These are phyloP conservation scores for Erodium moschatum DNA, from an alignment of 441 rosid species.

Conservation along the genomic window DNA sequence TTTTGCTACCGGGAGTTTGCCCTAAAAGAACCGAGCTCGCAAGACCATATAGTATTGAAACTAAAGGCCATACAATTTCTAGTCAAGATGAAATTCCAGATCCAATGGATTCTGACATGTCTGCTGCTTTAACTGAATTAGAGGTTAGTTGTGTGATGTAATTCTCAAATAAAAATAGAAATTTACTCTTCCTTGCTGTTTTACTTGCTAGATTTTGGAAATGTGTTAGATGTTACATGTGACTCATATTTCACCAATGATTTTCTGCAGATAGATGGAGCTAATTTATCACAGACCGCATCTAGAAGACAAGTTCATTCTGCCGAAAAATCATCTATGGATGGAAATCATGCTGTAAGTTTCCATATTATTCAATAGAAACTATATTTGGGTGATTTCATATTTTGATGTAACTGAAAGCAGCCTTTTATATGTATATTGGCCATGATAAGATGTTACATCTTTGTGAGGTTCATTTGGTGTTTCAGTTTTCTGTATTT, in stretches of 20 bases:
- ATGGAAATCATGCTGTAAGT: conserved; percentile 18
- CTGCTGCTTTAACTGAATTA: conserved; percentile 38
- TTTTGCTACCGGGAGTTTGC: conserved; percentile 56
- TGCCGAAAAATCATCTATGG: conserved; percentile 24
- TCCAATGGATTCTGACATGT: conserved; percentile 33
- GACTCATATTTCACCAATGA: conserved; percentile 4
- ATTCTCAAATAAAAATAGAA: background rate
- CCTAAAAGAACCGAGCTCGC: conserved; percentile 27
- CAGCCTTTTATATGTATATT: background rate
- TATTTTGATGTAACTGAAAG: background rate
- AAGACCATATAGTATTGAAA: conserved; percentile 28
- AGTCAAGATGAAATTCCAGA: conserved; percentile 45
- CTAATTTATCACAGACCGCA: conserved; percentile 26
- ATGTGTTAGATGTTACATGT: background rate
- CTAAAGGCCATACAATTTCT: conserved; percentile 14
- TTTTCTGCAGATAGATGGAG: conserved; percentile 34
- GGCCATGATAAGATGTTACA: background rate
- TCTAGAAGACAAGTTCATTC: conserved; percentile 30
- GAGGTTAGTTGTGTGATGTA: conserved; percentile 36
- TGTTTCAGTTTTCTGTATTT: background rate
- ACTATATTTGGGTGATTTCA: background rate
- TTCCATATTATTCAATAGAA: background rate
- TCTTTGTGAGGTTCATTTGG: background rate
- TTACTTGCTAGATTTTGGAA: background rate
- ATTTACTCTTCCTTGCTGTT: background rate